Evolutionary conservation across 2,329 filamentous ascomycete genomes (phyloP), one percentile per base, ranked within the genome.

Genomic region (Claviceps spartinae): DNA sequence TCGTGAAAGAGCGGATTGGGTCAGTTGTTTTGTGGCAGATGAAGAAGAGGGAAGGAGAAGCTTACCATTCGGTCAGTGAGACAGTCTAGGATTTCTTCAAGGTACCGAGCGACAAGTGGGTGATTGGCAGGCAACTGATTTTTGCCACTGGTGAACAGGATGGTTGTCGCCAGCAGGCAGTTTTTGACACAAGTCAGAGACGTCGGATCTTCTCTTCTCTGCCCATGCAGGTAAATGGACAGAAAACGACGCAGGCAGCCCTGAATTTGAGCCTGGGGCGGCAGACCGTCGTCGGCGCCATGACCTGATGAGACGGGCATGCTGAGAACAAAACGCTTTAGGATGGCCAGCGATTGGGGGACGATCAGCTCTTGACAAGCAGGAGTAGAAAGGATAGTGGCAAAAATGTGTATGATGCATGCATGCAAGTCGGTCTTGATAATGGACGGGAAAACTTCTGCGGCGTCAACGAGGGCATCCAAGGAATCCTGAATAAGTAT

Each of bases 361-460:
- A 97, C 84, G 36, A 97, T 88, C 40, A 88, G 78, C 26, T 87
- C 81, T 68, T 98, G 94, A 62, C 91, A 97, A 46, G 57, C 63
- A 0, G 87, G 85, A 0, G 89, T 96, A 14, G 87, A 86, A 13
- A 98, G 78, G 53, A 95, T 93, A 0, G 89, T 95, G 51, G 88
- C 86, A 63, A 97, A 96, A 52, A 97, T 95, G 70, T 98, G 90
- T 48, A 98, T 79, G 58, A 97, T 95, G 62, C 91, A 97, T 41
- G 93, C 91, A 63, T 97, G 89, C 6, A 98, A 76, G 65, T 98
- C 93, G 9, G 89, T 91, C 64, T 93, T 93, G 72, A 98, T 98
- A 60, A 98, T 90, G 2, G 87, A 82, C 0, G 94, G 94, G 69
- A 98, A 98, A 16, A 97, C 89, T 55, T 94, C 88, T 6, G 93